Evolutionary conservation across 805 yeast genomes (phyloP), one percentile per base, ranked within the genome.

Genomic region (Komagataella ulmi): DNA sequence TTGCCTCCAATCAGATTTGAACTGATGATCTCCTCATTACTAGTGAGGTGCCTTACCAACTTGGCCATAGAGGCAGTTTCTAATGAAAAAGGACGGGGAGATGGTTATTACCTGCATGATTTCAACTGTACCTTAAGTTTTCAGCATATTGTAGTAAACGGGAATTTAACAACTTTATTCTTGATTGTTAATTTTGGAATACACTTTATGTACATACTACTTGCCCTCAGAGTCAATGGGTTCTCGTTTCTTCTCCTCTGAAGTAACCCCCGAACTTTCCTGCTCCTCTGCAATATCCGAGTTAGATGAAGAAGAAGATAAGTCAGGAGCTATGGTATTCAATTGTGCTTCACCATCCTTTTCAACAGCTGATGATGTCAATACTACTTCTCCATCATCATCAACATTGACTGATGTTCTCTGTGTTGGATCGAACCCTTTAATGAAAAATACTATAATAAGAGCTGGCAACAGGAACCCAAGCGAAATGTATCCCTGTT

Each of bases 11-110:
- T 24, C 47, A 45, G 47, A 45, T 45, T 45, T 24, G 47, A 45
- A 45, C 47, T 17, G 47, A 45, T 24, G 47, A 45, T 45, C 47
- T 45, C 47, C 47, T 45, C 47, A 45, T 45, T 45, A 45, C 47
- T 45, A 45, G 47, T 45, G 47, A 45, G 47, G 47, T 45, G 47
- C 47, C 47, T 45, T 45, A 45, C 47, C 47, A 45, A 45, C 47
- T 45, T 45, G 47, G 47, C 47, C 47, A 45, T 45, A 45, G 24
- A 45, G 47, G 47, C 47, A 44, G 5, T 6, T 7, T 30, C 4
- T 30, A 1, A 12, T 10, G 1, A 21, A 3, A 3, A 21, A 21
- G 1, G 6, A 3, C 23, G 6, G 23, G 6, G 23, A 3, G 6
- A 3, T 21, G 1, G 5, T 5, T 19, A 21, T 21, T 21, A 21